Evolutionary conservation across 164 flowering plant genomes (phyloP).

Genomic region (Vitis cinerea): DNA sequence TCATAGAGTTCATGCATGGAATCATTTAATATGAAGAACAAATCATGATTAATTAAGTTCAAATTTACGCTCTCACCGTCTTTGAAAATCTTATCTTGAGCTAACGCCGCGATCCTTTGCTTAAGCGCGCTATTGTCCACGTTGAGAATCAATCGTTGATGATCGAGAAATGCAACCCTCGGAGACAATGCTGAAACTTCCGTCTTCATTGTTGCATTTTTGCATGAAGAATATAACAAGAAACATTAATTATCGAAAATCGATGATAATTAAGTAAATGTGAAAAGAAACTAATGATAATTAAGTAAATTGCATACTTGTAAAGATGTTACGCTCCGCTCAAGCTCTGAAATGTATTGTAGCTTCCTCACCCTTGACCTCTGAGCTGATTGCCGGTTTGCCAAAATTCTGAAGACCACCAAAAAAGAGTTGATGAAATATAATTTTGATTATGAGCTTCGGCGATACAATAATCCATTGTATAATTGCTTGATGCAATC

Average conservation of each 20-base stretch:
- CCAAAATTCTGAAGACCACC: constrained; percentile 56
- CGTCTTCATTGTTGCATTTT: constrained; percentile 29
- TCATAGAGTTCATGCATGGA: no score
- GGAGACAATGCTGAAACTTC: constrained; percentile 80
- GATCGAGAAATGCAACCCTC: constrained; percentile 73
- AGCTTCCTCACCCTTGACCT: constrained; percentile 83
- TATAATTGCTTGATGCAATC: no score
- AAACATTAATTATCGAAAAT: background rate
- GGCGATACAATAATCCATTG: background rate
- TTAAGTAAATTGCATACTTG: constrained; percentile 45
- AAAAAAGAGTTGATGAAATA: background rate
- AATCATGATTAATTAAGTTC: background rate
- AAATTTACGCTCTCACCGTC: constrained; percentile 49
- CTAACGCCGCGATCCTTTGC: constrained; percentile 80
- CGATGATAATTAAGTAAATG: no score
- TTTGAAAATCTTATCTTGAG: constrained; percentile 82
- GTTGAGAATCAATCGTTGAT: constrained; percentile 71
- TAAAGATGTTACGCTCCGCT: constrained; percentile 67
- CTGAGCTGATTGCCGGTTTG: constrained; percentile 89
- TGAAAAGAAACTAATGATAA: background rate
- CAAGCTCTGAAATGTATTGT: constrained; percentile 85
- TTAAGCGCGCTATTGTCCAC: constrained; percentile 77
- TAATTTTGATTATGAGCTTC: no score
- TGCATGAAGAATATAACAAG: background rate
- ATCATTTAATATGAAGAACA: no score